Base-by-base conservation (phyloP, 1,139 yeast species). In the Zygoascus meyerae region DNA sequence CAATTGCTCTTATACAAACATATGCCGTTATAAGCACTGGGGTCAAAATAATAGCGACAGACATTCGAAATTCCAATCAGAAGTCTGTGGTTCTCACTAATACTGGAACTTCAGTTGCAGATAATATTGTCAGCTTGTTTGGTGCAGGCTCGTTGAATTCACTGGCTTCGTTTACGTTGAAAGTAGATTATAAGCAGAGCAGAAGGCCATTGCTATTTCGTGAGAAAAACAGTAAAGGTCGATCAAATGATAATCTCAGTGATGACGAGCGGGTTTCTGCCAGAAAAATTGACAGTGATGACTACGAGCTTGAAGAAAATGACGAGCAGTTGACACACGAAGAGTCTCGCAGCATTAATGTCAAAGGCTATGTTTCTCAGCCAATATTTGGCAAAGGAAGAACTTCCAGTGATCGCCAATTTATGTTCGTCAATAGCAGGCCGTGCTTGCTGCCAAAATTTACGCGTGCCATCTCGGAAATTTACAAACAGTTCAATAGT, bases 341-440 rank as follows among this genome's bases (percentile, higher is more conserved):
- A 15, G 10, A 34, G 21, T 14, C 16, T 16, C n/a, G 45, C 43
- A 8, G 21, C 44, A 36, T 38, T 14, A n/a, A 14, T 16, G 36
- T 49, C n/a, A 40, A 56, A 3, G 98, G 98, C 0, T 73, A 66
- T 51, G 73, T 90, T 2, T 87, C 97, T 0, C 77, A 80, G 52
- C 79, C 82, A 39, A 81, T 92, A 0, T 82, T 83, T 64, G 96
- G 96, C 0, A 73, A 80, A 60, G 87, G 89, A 0, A 69, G 95
- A 35, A 71, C 80, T 8, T 67, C 83, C 1, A 70, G 75, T 16
- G 97, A 89, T 61, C 70, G 95, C 17, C 98, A 92, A 61, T 75
- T 77, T 47, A 56, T 85, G 33, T 90, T 68, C 56, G 72, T 92
- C 28, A 94, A 94, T 60, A 71, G 72, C 30, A 69, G 98, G 48